Conservation (phyloP, 192 early-diverging fungal genomes). For the Phlyctochytrium planicorne region DNA sequence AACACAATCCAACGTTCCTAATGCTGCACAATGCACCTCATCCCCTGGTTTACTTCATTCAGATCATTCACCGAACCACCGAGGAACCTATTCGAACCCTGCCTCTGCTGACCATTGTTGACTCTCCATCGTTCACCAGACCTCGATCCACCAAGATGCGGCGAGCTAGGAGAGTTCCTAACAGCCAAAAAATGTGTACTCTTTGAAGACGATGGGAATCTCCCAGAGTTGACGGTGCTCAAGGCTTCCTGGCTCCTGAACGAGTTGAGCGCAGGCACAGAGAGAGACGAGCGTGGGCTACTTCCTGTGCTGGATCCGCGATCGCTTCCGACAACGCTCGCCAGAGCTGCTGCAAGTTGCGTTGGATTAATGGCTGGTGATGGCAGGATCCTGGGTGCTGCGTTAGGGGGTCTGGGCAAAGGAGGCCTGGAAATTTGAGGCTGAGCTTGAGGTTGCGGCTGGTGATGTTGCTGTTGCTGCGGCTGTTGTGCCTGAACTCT, state of each 20-base stretch:
- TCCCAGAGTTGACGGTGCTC: background rate
- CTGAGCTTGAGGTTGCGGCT: background rate
- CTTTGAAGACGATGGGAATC: background rate
- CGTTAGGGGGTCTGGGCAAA: background rate
- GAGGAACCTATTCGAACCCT: no score
- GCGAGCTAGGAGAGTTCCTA: background rate
- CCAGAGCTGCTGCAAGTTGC: background rate
- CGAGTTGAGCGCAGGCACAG: background rate
- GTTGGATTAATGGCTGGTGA: background rate
- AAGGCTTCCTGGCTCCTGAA: background rate
- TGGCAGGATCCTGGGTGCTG: background rate
- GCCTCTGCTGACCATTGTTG: background rate
- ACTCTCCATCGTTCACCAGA: background rate
- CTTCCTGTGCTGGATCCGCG: no score
- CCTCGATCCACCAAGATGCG: background rate
- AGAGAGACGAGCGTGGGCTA: background rate
- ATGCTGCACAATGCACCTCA: slow-evolving; percentile 1
- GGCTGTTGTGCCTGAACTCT: background rate
- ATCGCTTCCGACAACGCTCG: background rate
- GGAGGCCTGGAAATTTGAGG: background rate
- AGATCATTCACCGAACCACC: background rate
- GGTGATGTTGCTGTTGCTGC: background rate
- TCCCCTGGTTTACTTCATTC: background rate
- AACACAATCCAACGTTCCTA: no score
- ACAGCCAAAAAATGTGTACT: background rate